phyloP scores from a whole-genome alignment of 2,329 filamentous ascomycete genomes.

The Colletotrichum gloeosporioides region DNA sequence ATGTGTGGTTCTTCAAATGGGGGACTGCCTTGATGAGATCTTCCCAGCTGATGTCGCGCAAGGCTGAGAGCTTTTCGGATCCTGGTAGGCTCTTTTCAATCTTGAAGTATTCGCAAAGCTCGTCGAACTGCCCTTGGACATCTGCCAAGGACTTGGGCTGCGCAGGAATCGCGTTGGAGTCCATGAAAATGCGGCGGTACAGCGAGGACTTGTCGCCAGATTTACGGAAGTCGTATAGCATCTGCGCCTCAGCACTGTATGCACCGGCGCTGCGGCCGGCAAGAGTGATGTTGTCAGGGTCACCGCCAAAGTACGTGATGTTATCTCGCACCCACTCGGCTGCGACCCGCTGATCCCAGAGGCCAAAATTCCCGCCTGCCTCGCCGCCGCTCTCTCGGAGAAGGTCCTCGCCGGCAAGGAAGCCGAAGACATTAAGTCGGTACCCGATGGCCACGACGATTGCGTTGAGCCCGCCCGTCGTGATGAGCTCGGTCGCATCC shows the following conservation, averaged over 20 bases:
- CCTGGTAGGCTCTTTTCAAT: slow-evolving; percentile 28
- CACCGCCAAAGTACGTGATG: slow-evolving; percentile 51
- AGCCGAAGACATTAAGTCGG: slow-evolving; percentile 52
- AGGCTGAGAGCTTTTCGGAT: slow-evolving; percentile 32
- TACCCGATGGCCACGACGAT: slow-evolving; percentile 53
- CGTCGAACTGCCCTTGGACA: slow-evolving; percentile 45
- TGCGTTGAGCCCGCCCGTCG: slow-evolving; percentile 38
- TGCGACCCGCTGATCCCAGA: slow-evolving; percentile 55
- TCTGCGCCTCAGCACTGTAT: slow-evolving; percentile 46
- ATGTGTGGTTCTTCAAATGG: slow-evolving; percentile 49
- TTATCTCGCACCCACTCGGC: slow-evolving; percentile 56
- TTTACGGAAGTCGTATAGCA: slow-evolving; percentile 39
- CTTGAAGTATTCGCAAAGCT: slow-evolving; percentile 40
- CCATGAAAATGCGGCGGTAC: slow-evolving; percentile 45
- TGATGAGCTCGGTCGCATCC: slow-evolving; percentile 48
- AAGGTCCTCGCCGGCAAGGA: slow-evolving; percentile 47
- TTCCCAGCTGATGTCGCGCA: slow-evolving; percentile 34
- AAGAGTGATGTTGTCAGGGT: slow-evolving; percentile 43
- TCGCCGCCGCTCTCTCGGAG: slow-evolving; percentile 24
- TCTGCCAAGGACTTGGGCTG: slow-evolving; percentile 44
- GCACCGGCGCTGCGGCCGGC: slow-evolving; percentile 50
- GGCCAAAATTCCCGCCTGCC: slow-evolving; percentile 39
- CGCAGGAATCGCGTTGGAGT: slow-evolving; percentile 50
- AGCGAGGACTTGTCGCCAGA: slow-evolving; percentile 17
- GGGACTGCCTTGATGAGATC: slow-evolving; percentile 39